Evolutionary conservation across 2,329 filamentous ascomycete genomes (phyloP).

Genomic region (Knufia petricola): DNA sequence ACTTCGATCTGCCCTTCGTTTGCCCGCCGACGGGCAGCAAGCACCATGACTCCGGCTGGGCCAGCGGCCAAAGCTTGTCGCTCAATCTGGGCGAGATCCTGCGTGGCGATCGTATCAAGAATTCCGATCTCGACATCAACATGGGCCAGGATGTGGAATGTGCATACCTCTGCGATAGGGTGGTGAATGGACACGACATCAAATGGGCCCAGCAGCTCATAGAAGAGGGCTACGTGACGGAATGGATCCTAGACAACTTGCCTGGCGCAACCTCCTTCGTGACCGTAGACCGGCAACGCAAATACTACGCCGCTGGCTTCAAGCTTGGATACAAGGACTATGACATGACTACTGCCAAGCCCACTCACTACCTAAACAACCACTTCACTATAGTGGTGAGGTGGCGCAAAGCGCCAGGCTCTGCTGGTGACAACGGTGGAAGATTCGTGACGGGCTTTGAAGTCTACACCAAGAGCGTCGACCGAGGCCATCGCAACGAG

Average conservation of each 20-base stretch:
- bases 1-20: constrained; percentile 78
- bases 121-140: constrained; percentile 70
- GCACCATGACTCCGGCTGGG: constrained; percentile 56
- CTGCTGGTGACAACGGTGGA: constrained; percentile 57
- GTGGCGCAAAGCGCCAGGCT: constrained; percentile 61
- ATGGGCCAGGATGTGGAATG: constrained; percentile 70
- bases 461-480: constrained; percentile 78
- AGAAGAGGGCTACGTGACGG: constrained; percentile 69
- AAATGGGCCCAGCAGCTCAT: constrained; percentile 62
- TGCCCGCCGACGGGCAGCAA: constrained; percentile 65
- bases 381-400: constrained; percentile 78
- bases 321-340: constrained; percentile 72
- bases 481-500: constrained; percentile 50
- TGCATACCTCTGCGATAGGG: constrained; percentile 59
- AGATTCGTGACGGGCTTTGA: constrained; percentile 84
- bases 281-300: constrained; percentile 70
- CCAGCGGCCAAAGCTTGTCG: constrained; percentile 67
- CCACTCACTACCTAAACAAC: constrained; percentile 71
- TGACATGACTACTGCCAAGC: constrained; percentile 48
- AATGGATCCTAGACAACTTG: constrained; percentile 90
- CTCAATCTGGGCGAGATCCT: constrained; percentile 82
- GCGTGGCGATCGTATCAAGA: constrained; percentile 74
- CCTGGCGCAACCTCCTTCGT: constrained; percentile 83
- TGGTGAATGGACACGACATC: constrained; percentile 56
- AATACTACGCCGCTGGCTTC: constrained; percentile 85